These are phyloP conservation scores for Wilhelminamyces savonicus DNA, from an alignment of 805 yeast species.

Conservation along the genomic window DNA sequence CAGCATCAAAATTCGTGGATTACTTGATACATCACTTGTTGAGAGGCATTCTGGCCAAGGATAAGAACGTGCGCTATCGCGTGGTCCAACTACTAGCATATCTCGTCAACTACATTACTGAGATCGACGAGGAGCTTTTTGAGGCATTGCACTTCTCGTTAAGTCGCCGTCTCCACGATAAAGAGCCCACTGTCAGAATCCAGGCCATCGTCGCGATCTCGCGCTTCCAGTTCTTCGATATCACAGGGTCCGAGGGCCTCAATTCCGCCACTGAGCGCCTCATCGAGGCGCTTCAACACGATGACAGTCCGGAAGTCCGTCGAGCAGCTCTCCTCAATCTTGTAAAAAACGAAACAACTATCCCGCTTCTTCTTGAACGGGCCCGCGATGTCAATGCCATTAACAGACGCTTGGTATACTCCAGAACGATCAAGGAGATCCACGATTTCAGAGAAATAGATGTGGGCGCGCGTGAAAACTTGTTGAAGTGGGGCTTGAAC, in stretches of 20 bases:
- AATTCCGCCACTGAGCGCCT: conserved; percentile 19
- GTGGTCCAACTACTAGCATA: conserved; percentile 71
- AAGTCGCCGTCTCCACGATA: conserved; percentile 60
- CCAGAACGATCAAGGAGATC: conserved; percentile 60
- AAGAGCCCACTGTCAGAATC: conserved; percentile 72
- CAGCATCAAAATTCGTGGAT: conserved; percentile 51
- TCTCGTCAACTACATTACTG: conserved; percentile 64
- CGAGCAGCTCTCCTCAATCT: conserved; percentile 75
- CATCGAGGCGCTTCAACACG: conserved; percentile 57
- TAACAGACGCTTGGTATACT: conserved; percentile 68
- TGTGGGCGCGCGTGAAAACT: conserved; percentile 51
- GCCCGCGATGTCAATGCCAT: conserved; percentile 73
- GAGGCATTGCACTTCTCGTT: conserved; percentile 56
- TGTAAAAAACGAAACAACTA: conserved; percentile 46
- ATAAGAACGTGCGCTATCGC: conserved; percentile 72
- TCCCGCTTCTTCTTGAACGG: conserved; percentile 62
- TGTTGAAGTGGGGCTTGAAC: conserved; percentile 78
- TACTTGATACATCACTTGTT: conserved; percentile 58
- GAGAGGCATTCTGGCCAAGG: conserved; percentile 74
- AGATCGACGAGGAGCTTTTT: conserved; percentile 67
- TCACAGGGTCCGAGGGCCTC: conserved; percentile 15
- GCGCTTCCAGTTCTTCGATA: conserved; percentile 53
- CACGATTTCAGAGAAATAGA: conserved; percentile 53
- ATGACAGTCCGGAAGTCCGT: conserved; percentile 83
- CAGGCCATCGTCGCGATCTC: conserved; percentile 80